Base-by-base conservation (phyloP, 805 yeast species). In the Candida maltosa region DNA sequence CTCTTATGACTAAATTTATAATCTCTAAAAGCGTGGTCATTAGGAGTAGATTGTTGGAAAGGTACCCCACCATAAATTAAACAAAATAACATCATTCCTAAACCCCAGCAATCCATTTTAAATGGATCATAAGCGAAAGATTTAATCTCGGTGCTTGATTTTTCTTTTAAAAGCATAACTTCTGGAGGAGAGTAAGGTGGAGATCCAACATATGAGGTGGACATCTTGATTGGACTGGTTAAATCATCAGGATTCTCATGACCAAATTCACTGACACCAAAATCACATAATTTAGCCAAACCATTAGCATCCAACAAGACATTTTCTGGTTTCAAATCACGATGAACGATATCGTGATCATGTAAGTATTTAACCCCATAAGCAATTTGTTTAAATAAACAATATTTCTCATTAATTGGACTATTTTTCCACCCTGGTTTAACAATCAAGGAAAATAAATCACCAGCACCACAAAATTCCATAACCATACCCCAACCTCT, bases 181-280 rank as follows among this genome's bases (percentile, higher is more conserved):
- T 84, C 93, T 2, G 94, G 93, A 4, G 91, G 78, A 9, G 82
- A 76, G 55, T 82, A 84, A 1, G 93, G 93, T 3, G 93, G 87
- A 1, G 89, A 82, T 2, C 94, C 93, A 28, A 83, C 82, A 53
- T 73, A 72, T 2, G 76, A 62, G 27, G 70, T 62, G 46, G 71
- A 57, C 21, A 49, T 31, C 32, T 57, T 58, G 9, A 73, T 42
- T 3, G 65, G 62, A 16, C 76, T 66, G 0, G 54, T 45, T 15
- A 72, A 59, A 54, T 83, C 75, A 1, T 74, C 71, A 1, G 74
- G 75, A 15, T 55, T 64, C 34, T 59, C 71, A 53, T 78, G 81
- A 12, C 80, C 84, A 51, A 74, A 75, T 34, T 75, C 81, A 33
- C 85, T 76, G 23, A 83, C 83, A 40, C 93, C 93, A 55, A 83